Conservation (phyloP, 306 rosid genomes). For the Nissolia schottii region DNA sequence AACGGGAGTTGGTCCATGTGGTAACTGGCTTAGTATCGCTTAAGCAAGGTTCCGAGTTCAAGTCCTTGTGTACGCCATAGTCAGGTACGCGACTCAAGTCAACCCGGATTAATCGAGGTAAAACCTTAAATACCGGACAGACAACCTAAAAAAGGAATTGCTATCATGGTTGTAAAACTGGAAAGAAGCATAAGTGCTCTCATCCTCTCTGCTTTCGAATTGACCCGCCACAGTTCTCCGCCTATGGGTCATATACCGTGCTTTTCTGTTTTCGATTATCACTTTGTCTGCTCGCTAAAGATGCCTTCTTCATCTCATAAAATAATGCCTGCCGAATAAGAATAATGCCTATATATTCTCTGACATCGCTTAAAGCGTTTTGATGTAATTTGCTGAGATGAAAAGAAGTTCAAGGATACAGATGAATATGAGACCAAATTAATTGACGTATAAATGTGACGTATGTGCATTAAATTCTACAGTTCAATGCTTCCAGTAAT, state of each 20-base stretch:
- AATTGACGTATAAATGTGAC: not conserved
- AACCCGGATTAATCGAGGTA: too few species aligned
- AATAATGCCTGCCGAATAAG: slow-evolving; percentile 33
- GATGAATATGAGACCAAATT: not conserved
- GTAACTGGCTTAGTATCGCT: too few species aligned
- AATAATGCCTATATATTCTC: slow-evolving; percentile 18
- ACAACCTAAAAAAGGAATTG: too few species aligned
- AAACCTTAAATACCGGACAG: too few species aligned
- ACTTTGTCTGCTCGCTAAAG: slow-evolving; percentile 21
- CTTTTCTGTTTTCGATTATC: slow-evolving; percentile 21
- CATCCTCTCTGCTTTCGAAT: slow-evolving; percentile 52
- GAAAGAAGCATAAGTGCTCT: slow-evolving; percentile 32
- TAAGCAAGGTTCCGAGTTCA: too few species aligned
- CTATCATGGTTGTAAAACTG: slow-evolving; percentile 17
- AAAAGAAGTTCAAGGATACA: not conserved
- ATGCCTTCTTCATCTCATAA: slow-evolving; percentile 34
- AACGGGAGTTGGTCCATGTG: too few species aligned
- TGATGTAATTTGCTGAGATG: not conserved
- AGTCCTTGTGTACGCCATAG: too few species aligned
- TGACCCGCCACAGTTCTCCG: slow-evolving; percentile 23
- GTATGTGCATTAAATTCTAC: not conserved
- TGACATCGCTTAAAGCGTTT: not conserved
- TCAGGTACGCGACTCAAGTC: too few species aligned
- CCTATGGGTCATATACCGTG: slow-evolving; percentile 1
- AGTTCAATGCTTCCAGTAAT: not conserved